phyloP scores from a whole-genome alignment of 371 early-diverging fungal species.

The Mucor sp. region DNA sequence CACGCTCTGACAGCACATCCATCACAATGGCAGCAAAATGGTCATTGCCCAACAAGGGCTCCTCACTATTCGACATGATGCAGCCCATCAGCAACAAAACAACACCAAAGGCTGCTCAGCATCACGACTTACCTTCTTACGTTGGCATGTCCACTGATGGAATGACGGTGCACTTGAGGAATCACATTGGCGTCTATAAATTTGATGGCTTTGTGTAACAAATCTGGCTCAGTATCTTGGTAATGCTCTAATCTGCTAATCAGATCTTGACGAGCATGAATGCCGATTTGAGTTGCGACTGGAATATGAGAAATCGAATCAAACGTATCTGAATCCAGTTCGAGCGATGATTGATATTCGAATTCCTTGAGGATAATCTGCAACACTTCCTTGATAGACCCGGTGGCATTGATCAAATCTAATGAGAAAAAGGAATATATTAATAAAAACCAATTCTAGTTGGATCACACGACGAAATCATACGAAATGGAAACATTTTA shows the following conservation, averaged over 20 bases:
- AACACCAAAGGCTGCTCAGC: neutral
- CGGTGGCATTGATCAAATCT: constrained; percentile 70
- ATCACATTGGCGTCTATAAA: constrained; percentile 61
- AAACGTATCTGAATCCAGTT: constrained; percentile 62
- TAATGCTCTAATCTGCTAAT: constrained; percentile 65
- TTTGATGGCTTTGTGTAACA: constrained; percentile 52
- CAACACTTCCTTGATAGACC: constrained; percentile 66
- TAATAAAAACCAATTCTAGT: neutral
- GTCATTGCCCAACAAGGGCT: constrained; percentile 46
- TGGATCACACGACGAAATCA: constrained; percentile 16
- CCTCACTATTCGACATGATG: constrained; percentile 37
- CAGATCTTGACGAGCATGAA: constrained; percentile 66
- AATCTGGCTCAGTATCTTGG: constrained; percentile 56
- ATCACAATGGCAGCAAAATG: constrained; percentile 65
- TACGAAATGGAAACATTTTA: constrained; percentile 74
- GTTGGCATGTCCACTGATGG: constrained; percentile 66
- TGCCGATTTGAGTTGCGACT: constrained; percentile 64
- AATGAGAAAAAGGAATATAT: neutral
- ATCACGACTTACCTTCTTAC: constrained; percentile 59
- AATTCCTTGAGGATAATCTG: constrained; percentile 66
- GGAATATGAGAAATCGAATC: constrained; percentile 71
- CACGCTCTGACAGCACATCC: constrained; percentile 70
- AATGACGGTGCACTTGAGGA: constrained; percentile 59
- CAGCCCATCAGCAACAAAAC: neutral
- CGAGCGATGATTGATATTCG: constrained; percentile 69